Evolutionary conservation across 805 yeast species (phyloP), one percentile per base, ranked within the genome.

Genomic region (Saturnispora galanensis): DNA sequence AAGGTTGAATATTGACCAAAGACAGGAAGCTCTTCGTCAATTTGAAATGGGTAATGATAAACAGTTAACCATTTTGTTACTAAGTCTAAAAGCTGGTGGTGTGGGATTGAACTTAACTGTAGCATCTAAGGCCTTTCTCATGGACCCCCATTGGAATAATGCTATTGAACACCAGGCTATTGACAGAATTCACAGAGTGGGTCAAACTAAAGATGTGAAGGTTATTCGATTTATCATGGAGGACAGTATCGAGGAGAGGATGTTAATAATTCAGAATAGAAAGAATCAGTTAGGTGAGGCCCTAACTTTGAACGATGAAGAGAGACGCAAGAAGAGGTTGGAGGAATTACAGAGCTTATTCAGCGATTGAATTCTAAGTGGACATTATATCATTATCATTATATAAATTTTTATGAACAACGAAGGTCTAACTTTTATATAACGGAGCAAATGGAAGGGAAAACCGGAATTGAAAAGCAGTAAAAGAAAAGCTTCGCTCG

Each of bases 61-160:
- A 17, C 52, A 56, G 44, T 45, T 57, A 1, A 52, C 61, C 33
- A 72, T 89, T 1, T 58, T 89, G 10, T 64, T 89, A 17, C 59
- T 89, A 15, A 83, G 95, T 7, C 64, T 88, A 50, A 89, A 87
- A 60, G 95, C 96, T 0, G 97, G 97, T 18, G 97, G 97, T 7
- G 96, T 88, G 10, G 97, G 97, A 0, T 68, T 89, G 50, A 89
- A 89, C 56, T 66, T 89, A 48, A 89, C 95, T 0, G 77, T 81
- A 41, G 95, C 97, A 0, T 81, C 85, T 0, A 71, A 76, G 31
- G 97, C 94, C 2, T 87, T 79, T 53, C 71, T 89, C 75, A 82
- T 90, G 86, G 97, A 89, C 56, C 96, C 97, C 0, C 89, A 96
- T 93, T 89, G 97, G 97, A 84, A 93, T 29, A 94, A 86, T 38